Evolutionary conservation across 805 yeast species (phyloP), one percentile per base, ranked within the genome.

Genomic region (Sugiyamaella qingdaonensis): DNA sequence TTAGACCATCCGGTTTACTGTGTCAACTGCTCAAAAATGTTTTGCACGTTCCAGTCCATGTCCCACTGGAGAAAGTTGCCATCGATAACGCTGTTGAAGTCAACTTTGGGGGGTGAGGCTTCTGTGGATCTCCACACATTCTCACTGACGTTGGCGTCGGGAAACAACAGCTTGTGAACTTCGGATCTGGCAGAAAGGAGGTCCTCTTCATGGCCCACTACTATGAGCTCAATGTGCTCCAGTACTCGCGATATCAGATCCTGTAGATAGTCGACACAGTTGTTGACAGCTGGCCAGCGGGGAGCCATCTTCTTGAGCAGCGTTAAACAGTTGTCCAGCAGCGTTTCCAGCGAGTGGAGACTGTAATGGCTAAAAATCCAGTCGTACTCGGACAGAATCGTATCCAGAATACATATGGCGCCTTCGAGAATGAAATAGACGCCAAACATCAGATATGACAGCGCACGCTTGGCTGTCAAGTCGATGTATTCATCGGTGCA

Each of bases 341-440:
- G 43, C 43, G 24, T 21, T n/a, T 39, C 43, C 43, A 39, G 43
- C 43, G 43, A 39, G 21, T 39, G 43, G 4, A 39, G 43, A 9
- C 43, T 39, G 10, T 39, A 39, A 19, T 39, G 43, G 21, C 4
- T 39, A 21, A 39, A 39, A 39, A 39, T 39, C 43, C 43, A 39
- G 43, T 39, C 43, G 19, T 39, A 39, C 13, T 39, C 43, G 24
- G 43, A 39, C 13, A 39, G 24, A 39, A 39, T 39, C 2, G 43
- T 39, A 9, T 39, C 43, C 5, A 39, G 21, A 39, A 39, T 39
- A 16, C 43, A 39, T 4, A 39, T 39, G 16, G 43, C 43, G 9
- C 43, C 43, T 9, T 39, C 43, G 13, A 39, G 21, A 9, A 39
- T 39, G 9, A 39, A 39, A 16, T 39, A 39, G 5, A 39, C 43